Base-by-base conservation (phyloP, 768 basidiomycete genomes). In the Mycena epipterygia region DNA sequence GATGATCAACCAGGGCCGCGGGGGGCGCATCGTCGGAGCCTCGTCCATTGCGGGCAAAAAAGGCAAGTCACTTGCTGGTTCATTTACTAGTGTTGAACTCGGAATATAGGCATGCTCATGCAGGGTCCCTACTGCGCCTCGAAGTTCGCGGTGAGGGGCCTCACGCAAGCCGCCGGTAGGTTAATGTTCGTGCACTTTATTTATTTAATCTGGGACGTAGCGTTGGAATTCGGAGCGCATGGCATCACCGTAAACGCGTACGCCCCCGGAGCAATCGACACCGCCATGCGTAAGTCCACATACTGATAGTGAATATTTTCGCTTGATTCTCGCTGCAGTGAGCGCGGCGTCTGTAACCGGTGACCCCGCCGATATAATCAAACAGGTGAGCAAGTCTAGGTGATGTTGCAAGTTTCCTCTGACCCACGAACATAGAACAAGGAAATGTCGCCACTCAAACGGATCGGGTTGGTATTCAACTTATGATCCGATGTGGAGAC, bases 141-240 rank as follows among this genome's bases (percentile, higher is more conserved):
- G 5, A 86, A 87, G 73, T 86, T 85, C 70, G 84, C 84, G 3
- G 57, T 87, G 0, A 77, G 84, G 30, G 84, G 82, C 19, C 71
- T 87, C 30, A 86, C 86, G 0, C 84, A 85, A 66, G 73, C 74
- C 19, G 76, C 77, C 21, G 81, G 81, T 82, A 56, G 48, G 80
- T 70, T 4, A 21, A 39, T 5, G n/a, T 23, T 8, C n/a, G 21
- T 9, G 44, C 39, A 46, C 21, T 23, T 41, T 53, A 7, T 8
- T 35, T 3, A 29, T 44, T 55, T 17, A 13, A 21, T 48, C 6
- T 17, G 2, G 3, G 27, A 12, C 42, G 37, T 30, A 84, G 82
- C 83, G 3, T 6, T 65, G 25, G 82, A 84, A 68, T 75, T 76
- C 21, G 76, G 76, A 13, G 59, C 71, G 41, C 67, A 79, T 41